Percentiles rank a stretch among this genome's conserved stretches.
Evolutionary conservation across 805 yeast genomes (phyloP).

Genomic region (Barnettozyma populi): DNA sequence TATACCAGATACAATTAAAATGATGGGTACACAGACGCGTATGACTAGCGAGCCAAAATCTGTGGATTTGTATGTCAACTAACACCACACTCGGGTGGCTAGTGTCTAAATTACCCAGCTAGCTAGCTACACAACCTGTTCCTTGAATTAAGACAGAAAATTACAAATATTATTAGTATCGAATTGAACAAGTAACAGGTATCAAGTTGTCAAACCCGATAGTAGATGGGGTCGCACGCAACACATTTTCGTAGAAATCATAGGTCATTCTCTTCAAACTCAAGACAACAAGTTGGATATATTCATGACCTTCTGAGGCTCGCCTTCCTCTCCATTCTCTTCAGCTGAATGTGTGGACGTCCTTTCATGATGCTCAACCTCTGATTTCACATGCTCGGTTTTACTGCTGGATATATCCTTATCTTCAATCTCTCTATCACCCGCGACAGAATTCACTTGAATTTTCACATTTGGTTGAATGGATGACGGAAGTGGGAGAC

Average conservation of each 20-base stretch:
- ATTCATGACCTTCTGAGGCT: constrained; percentile 12
- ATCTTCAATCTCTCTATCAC: not conserved
- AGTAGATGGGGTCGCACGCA: not conserved
- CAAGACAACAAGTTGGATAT: constrained; percentile 12
- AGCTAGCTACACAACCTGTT: no score
- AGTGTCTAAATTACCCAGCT: no score
- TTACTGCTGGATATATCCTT: no score
- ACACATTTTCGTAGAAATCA: not conserved
- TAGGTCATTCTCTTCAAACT: not conserved
- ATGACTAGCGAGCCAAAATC: no score
- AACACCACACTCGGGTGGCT: no score
- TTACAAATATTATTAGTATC: no score
- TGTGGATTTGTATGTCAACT: no score
- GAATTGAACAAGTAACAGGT: not conserved
- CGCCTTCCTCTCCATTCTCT: constrained; percentile 1
- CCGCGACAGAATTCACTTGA: not conserved
- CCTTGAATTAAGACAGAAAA: no score
- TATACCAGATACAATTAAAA: no score
- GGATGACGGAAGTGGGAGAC: constrained; percentile 9
- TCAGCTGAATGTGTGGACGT: not conserved
- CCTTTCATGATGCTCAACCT: not conserved
- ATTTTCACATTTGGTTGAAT: constrained; percentile 4
- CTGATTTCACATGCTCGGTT: not conserved
- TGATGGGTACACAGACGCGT: no score
- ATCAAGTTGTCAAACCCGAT: no score